A percentile compares a stretch with the other conserved stretches of the same genome.
These are phyloP conservation scores for Pyrenophora tritici-repentis DNA, from an alignment of 2,329 filamentous ascomycete species.

Conservation along the genomic window DNA sequence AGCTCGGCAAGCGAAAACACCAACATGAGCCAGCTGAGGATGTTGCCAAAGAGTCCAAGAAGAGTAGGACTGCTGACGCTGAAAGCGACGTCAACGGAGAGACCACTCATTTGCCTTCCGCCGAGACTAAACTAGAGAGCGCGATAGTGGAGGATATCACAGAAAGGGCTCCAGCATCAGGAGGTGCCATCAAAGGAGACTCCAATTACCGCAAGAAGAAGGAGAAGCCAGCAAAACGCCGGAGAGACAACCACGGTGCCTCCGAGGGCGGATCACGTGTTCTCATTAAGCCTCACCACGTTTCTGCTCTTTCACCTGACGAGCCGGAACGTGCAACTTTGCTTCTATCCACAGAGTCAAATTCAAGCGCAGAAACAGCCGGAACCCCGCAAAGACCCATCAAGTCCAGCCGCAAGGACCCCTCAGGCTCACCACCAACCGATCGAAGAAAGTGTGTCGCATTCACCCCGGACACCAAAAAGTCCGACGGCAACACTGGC, in stretches of 20 bases:
- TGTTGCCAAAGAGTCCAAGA: slow-evolving; percentile 30
- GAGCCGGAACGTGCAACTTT: slow-evolving; percentile 26
- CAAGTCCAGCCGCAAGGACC: slow-evolving; percentile 21
- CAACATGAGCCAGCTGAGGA: slow-evolving; percentile 35
- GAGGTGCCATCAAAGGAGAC: slow-evolving; percentile 34
- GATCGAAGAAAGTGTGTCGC: slow-evolving; percentile 63
- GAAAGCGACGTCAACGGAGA: slow-evolving; percentile 6
- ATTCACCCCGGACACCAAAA: slow-evolving; percentile 68
- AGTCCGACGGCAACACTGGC: slow-evolving; percentile 60
- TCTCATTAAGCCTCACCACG: slow-evolving; percentile 12
- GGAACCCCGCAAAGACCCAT: slow-evolving; percentile 27
- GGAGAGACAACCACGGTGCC: slow-evolving; percentile 19
- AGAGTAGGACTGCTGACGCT: slow-evolving; percentile 25
- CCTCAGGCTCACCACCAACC: slow-evolving; percentile 32
- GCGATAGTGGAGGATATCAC: slow-evolving; percentile 7
- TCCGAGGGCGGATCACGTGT: slow-evolving; percentile 7
- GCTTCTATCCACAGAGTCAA: slow-evolving; percentile 39
- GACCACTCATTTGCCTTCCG: slow-evolving; percentile 2
- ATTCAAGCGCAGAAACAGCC: slow-evolving; percentile 12
- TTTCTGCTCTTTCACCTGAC: slow-evolving; percentile 31
- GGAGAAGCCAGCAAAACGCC: slow-evolving; percentile 22
- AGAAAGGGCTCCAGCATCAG: slow-evolving; percentile 14
- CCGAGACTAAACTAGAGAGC: slow-evolving; percentile 12
- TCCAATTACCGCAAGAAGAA: slow-evolving; percentile 46
- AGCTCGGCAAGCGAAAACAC: slow-evolving; percentile 47